These are phyloP conservation scores for Saccharomyces uvarum DNA, from an alignment of 1,139 yeast species.

Conservation along the genomic window DNA sequence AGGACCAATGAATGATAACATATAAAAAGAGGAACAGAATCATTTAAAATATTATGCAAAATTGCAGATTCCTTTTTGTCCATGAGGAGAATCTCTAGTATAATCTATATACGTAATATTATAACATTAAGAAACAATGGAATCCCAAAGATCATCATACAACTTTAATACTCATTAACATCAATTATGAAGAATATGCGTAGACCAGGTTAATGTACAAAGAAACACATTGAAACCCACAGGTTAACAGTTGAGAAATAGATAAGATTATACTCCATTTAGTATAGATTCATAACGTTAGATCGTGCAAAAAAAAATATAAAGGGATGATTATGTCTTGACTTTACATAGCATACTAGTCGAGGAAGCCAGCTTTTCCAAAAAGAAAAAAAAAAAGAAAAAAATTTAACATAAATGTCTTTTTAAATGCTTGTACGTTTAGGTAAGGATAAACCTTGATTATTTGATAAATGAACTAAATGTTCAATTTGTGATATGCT, in stretches of 20 bases:
- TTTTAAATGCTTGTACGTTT: not conserved
- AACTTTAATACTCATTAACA: too few relatives aligned
- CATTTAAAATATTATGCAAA: too few relatives aligned
- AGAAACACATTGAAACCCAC: too few relatives aligned
- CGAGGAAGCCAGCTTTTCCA: not conserved
- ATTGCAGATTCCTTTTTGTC: too few relatives aligned
- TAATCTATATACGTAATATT: too few relatives aligned
- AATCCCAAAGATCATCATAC: too few relatives aligned
- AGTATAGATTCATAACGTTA: not conserved
- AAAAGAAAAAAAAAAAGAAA: not conserved
- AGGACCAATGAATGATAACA: too few relatives aligned
- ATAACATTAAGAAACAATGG: too few relatives aligned
- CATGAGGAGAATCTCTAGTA: too few relatives aligned
- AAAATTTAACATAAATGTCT: not conserved
- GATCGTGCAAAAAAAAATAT: not conserved
- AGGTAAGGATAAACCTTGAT: not conserved
- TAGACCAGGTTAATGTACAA: too few relatives aligned
- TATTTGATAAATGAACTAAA: not conserved
- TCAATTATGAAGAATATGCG: too few relatives aligned
- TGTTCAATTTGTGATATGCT: not conserved
- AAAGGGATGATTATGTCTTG: not conserved
- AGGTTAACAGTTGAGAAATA: not conserved
- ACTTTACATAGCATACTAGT: not conserved
- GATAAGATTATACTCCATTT: not conserved
- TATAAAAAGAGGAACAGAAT: too few relatives aligned